Conservation (phyloP, 1,284 basidiomycete species). For the Fomitopsis palustris region DNA sequence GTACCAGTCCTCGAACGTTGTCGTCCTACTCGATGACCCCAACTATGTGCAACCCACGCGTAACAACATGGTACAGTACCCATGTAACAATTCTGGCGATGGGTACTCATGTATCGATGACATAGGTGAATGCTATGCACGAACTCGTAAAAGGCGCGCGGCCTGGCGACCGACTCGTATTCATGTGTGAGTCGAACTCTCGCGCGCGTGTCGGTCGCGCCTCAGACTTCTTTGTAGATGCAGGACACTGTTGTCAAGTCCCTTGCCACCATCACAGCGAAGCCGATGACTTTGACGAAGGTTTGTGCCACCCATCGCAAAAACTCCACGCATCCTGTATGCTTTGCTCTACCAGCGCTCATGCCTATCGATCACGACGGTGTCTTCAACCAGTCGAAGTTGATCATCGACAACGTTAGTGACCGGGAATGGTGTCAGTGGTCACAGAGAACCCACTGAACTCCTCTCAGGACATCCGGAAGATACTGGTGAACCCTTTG, state of each 20-base stretch:
- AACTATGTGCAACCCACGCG: not conserved
- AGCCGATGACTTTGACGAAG: slow-evolving; percentile 9
- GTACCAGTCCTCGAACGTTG: not conserved
- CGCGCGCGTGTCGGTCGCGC: not conserved
- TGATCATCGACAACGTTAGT: slow-evolving; percentile 15
- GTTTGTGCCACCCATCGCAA: not conserved
- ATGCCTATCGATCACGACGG: slow-evolving; percentile 6
- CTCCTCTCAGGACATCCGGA: not conserved
- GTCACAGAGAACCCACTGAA: not conserved
- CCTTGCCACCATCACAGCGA: slow-evolving; percentile 7
- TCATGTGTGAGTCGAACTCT: slow-evolving; percentile 9
- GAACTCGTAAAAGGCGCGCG: not conserved
- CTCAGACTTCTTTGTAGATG: slow-evolving; percentile 1
- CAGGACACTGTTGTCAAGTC: slow-evolving; percentile 13
- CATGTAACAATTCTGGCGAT: too few species aligned
- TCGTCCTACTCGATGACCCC: not conserved
- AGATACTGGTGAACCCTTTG: slow-evolving; percentile 5
- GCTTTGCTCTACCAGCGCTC: slow-evolving; percentile 1
- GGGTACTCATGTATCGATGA: not conserved
- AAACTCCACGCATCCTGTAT: not conserved
- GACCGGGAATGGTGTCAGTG: not conserved
- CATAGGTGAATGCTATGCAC: not conserved
- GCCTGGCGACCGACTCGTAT: slow-evolving; percentile 8
- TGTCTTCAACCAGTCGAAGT: not conserved
- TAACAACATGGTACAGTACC: not conserved